Evolutionary conservation across 2,329 filamentous ascomycete species (phyloP).

Genomic region (Neofusicoccum cordaticola): DNA sequence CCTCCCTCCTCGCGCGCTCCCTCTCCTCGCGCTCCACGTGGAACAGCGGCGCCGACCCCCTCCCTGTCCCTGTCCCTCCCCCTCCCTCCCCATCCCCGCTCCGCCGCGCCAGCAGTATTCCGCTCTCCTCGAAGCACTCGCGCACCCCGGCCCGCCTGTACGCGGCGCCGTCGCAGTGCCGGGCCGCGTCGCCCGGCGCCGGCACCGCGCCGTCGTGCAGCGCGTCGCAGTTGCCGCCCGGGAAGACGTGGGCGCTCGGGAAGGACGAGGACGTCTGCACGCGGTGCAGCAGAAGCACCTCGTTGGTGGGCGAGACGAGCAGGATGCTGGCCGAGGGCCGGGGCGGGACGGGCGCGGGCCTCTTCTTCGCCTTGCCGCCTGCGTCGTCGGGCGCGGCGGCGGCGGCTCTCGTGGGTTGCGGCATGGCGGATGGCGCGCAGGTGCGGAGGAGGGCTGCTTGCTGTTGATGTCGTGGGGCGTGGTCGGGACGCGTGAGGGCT

Average conservation of each 20-base stretch:
- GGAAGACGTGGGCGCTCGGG: constrained; percentile 90
- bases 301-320: constrained; percentile 79
- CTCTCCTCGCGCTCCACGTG: constrained; percentile 42
- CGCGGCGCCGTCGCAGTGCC: constrained; percentile 68
- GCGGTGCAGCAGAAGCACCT: constrained; percentile 83
- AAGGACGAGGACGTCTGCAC: constrained; percentile 81
- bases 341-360: neutral
- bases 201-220: constrained; percentile 69
- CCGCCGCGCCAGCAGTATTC: constrained; percentile 70
- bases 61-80: no score
- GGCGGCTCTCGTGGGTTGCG: neutral
- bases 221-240: constrained; percentile 78
- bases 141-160: constrained; percentile 84
- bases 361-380: neutral
- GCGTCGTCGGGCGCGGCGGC: no score
- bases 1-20: constrained; percentile 63
- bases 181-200: constrained; percentile 34
- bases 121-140: constrained; percentile 94
- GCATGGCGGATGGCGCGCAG: neutral
- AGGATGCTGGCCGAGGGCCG: constrained; percentile 60
- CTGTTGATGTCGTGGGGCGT: neutral
- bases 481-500: neutral
- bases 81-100: constrained; percentile 35
- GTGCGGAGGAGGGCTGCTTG: constrained; percentile 80
- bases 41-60: no score